Conservation (phyloP, 208 protist genomes). For the Lotmaria passim region DNA sequence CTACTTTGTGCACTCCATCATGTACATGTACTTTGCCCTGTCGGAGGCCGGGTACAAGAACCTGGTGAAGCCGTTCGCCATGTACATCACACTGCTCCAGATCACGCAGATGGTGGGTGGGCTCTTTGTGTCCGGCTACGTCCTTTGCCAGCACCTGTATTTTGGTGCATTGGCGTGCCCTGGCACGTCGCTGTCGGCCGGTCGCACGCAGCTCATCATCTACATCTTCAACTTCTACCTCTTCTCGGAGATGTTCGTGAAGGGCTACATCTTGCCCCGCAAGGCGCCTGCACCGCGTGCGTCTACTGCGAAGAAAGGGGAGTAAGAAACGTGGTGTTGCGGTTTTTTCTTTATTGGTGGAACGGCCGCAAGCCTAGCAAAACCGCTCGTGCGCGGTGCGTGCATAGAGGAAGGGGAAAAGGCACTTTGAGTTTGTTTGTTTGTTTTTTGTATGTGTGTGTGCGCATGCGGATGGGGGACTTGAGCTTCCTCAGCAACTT, state of each 20-base stretch:
- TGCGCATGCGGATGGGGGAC: too few relatives aligned
- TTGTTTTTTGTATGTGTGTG: too few relatives aligned
- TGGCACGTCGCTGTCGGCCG: slow-evolving; percentile 44
- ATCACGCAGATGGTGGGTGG: slow-evolving; percentile 94
- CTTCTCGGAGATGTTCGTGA: slow-evolving; percentile 93
- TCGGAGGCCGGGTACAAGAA: slow-evolving; percentile 68
- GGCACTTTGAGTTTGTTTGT: too few relatives aligned
- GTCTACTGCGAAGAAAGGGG: slow-evolving; percentile 25
- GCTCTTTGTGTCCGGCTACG: slow-evolving; percentile 74
- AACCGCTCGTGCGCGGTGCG: too few relatives aligned
- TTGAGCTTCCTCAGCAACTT: too few relatives aligned
- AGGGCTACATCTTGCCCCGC: slow-evolving; percentile 71
- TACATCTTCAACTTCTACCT: slow-evolving; percentile 94
- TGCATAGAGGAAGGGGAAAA: too few relatives aligned
- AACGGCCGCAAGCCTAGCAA: too few relatives aligned
- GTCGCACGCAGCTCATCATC: slow-evolving; percentile 73
- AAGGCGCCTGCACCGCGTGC: slow-evolving; percentile 20
- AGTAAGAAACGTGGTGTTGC: too few relatives aligned
- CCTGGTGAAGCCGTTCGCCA: slow-evolving; percentile 79
- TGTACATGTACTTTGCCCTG: slow-evolving; percentile 96
- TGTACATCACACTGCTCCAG: slow-evolving; percentile 90
- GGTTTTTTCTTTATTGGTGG: too few relatives aligned
- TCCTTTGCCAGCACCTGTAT: slow-evolving; percentile 39
- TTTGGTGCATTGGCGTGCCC: slow-evolving; percentile 31
- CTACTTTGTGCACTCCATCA: slow-evolving; percentile 94